Evolutionary conservation across 805 yeast species (phyloP), one percentile per base, ranked within the genome.

Genomic region (Candida loeiensis): DNA sequence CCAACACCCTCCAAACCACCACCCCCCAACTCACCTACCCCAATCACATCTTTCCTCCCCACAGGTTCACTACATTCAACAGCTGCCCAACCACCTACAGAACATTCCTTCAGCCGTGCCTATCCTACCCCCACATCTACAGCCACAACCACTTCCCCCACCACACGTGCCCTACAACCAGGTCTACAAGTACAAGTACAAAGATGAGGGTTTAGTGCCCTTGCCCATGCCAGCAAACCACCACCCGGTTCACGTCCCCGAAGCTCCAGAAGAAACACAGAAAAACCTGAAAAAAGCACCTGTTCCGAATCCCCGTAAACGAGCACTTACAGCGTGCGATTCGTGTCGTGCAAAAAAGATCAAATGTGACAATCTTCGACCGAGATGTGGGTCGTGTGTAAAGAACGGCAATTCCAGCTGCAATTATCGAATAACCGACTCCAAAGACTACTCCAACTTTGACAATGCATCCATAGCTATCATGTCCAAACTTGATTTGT

Each of bases 311-410:
- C 36, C 43, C 5, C 27, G 70, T 19, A 58, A 54, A 39, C 38
- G 68, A 37, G 66, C 66, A 1, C 45, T 61, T n/a, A 63, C 71
- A 0, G 71, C 71, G 1, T 64, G 71, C 46, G 68, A 63, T 43
- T 54, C 59, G 5, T 64, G 70, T 41, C 49, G 70, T 33, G 40
- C 56, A 18, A 62, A 62, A 41, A 64, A 64, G 40, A 59, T 62
- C 40, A 62, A 60, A 43, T 64, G 70, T 49, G 71, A 64, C 44
- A 64, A 64, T 39, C 43, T 49, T 22, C 46, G 65, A 21, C 70
- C 70, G 1, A 41, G 54, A 24, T 64, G 69, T 37, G 64, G 69
- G 8, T 48, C 64, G 13, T 64, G 70, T 45, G 45, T 43, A 7
- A 58, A 55, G 34, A 58, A 49, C 44, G 63, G 61, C 14, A 51